A percentile compares a stretch with the other conserved stretches of the same genome.
Conservation (phyloP, 176 grass and related monocot species). For the Pontederia paniculata region DNA sequence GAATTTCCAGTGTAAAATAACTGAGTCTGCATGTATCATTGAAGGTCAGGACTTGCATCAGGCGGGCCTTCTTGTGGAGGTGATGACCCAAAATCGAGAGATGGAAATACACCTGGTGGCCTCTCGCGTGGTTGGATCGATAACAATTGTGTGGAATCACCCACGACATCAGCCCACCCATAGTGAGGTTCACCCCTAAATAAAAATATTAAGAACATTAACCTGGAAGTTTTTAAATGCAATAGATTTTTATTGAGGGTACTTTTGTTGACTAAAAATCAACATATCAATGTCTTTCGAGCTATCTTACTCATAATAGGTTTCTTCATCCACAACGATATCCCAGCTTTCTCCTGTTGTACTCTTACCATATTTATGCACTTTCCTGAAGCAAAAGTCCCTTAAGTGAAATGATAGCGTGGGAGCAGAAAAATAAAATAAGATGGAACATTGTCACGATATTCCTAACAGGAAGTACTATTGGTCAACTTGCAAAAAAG, state of each 20-base stretch:
- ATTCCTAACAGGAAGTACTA: too few species aligned
- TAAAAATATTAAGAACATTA: background rate
- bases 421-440: background rate
- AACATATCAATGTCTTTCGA: background rate
- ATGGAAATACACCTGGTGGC: constrained; percentile 55
- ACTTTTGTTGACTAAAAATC: background rate
- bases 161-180: constrained; percentile 86
- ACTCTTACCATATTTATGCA: constrained; percentile 95
- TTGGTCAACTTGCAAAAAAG: background rate
- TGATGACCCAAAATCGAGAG: constrained; percentile 44
- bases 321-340: constrained; percentile 69
- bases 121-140: constrained; percentile 59
- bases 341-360: constrained; percentile 95
- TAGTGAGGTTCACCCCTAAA: constrained; percentile 72
- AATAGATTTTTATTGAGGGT: too few species aligned
- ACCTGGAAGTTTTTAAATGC: too few species aligned
- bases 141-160: constrained; percentile 72
- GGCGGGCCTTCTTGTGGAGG: constrained; percentile 31
- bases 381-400: constrained; percentile 48
- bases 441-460: too few species aligned
- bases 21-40: too few species aligned
- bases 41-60: background rate
- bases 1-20: too few species aligned
- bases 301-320: constrained; percentile 80
- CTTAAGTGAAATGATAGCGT: background rate